Evolutionary conservation across 352 stramenopile species (phyloP), one percentile per base, ranked within the genome.

Genomic region (Thalassiosira hispida): DNA sequence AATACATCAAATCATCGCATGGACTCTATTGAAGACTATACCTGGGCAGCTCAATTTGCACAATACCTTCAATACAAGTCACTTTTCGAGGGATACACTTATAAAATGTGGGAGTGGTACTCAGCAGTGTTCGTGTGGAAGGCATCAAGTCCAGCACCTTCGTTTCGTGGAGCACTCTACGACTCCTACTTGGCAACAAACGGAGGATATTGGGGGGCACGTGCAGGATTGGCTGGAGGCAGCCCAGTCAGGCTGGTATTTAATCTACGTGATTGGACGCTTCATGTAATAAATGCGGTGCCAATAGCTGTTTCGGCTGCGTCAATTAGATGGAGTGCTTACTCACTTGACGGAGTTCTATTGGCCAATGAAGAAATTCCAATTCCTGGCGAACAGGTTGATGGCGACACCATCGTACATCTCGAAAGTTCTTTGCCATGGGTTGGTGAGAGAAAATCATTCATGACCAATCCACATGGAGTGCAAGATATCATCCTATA

Each of bases 61-160:
- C 73, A 85, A 71, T 86, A 80, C 60, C 60, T 78, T 61, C 86
- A 92, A 73, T 88, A 86, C 52, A 77, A 89, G 42, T 31, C 49
- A 33, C 64, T 92, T 22, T 81, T 90, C 29, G 74, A 89, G 22
- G 74, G 70, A 0, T 90, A 90, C 46, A 65, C 40, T 42, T 14
- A 60, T 55, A 56, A 59, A 27, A 83, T 88, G 64, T 87, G 64
- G 61, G 53, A 84, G 40, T 70, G 69, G 22, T 76, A 83, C 38
- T 88, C 83, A 20, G 86, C 73, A 38, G 66, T 90, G 18, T 75
- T 88, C 51, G 44, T 92, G 25, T 92, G 86, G 86, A 92, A 92
- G 55, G 63, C 62, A 25, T 81, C 85, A 20, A 82, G 53, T 59
- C 84, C 84, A 40, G 77, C 84, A 22, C 86, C 86, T 22, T 74